A percentile compares a stretch with the other conserved stretches of the same genome.
These are phyloP conservation scores for Stachybotrys elegans DNA, from an alignment of 2,329 filamentous ascomycete genomes.

Conservation along the genomic window DNA sequence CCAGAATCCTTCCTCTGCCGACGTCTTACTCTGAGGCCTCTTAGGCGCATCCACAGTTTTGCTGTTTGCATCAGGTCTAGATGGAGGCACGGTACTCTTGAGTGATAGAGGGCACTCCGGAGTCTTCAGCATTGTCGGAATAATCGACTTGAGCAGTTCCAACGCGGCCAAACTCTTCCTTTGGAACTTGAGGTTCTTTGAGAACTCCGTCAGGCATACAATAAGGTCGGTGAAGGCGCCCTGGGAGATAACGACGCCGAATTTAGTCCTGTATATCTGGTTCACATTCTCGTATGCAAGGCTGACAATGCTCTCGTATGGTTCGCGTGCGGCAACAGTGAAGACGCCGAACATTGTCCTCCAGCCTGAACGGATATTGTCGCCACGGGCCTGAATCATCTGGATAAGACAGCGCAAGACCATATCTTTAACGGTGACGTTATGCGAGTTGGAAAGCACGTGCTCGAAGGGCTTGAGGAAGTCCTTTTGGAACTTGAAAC, in stretches of 20 bases:
- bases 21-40: conserved; percentile 67
- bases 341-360: conserved; percentile 99
- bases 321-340: conserved; percentile 88
- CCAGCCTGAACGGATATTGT: conserved; percentile 97
- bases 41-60: conserved; percentile 38
- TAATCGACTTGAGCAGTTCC: conserved; percentile 87
- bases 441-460: conserved; percentile 87
- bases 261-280: conserved; percentile 91
- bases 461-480: conserved; percentile 98
- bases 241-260: conserved; percentile 93
- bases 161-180: conserved; percentile 97
- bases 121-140: conserved; percentile 90
- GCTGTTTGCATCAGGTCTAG: conserved; percentile 36
- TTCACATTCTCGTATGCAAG: conserved; percentile 96
- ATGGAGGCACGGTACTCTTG: conserved; percentile 38
- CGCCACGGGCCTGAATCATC: conserved; percentile 95
- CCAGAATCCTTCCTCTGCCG: conserved; percentile 96
- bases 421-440: conserved; percentile 95
- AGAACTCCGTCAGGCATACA: conserved; percentile 95
- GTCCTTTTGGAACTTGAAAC: conserved; percentile 99
- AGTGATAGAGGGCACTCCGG: conserved; percentile 89
- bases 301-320: conserved; percentile 92
- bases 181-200: conserved; percentile 97
- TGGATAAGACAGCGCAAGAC: conserved; percentile 92
- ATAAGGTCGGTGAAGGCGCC: conserved; percentile 95